Base-by-base conservation (phyloP, 495 filamentous ascomycete genomes). In the Achaetomiella virescens region DNA sequence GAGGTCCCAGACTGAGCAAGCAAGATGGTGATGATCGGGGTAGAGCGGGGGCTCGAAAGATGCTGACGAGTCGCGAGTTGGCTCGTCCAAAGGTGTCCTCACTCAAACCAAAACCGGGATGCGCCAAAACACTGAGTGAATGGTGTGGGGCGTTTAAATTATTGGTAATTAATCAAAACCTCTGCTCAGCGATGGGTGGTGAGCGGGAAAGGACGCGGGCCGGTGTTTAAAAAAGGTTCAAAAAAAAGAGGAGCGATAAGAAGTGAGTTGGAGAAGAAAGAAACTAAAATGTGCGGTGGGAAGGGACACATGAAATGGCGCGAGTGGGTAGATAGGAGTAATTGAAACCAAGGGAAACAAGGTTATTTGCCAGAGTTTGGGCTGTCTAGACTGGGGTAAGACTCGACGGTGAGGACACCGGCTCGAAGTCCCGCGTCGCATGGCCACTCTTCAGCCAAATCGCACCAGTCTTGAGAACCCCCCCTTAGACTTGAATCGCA, bases 401-500 rank as follows among this genome's bases (percentile, higher is more conserved):
- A 40, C 14, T 31, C 24, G 49, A 52, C 37, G 31, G 27, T 7
- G 46, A 48, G 31, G 29, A 25, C 41, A 37, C 20, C 27, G 40
- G 37, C 17, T 21, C 20, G 31, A 58, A 52, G 41, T 52, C 40
- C 55, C 48, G 48, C 31, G 31, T 55, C 42, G 47, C 18, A n/a
- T 46, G 52, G 54, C 46, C 43, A 48, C 50, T 50, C 58, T 56
- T 56, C 58, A 53, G 54, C 53, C 58, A 61, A 53, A 61, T 61
- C 57, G 49, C 58, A 31, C 53, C 35, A 57, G 44, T 24, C n/a
- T 41, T 52, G 45, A 43, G 37, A 45, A 38, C 50, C 50, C 36
- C 27, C 18, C 33, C 31, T 38, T 25, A 43, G 14, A 6, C 36
- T 38, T 38, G 36, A 14, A n/a, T 6, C 11, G 3, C 36, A 38